Evolutionary conservation across 2,329 filamentous ascomycete species (phyloP), one percentile per base, ranked within the genome.

Genomic region (Fusarium pseudograminearum): DNA sequence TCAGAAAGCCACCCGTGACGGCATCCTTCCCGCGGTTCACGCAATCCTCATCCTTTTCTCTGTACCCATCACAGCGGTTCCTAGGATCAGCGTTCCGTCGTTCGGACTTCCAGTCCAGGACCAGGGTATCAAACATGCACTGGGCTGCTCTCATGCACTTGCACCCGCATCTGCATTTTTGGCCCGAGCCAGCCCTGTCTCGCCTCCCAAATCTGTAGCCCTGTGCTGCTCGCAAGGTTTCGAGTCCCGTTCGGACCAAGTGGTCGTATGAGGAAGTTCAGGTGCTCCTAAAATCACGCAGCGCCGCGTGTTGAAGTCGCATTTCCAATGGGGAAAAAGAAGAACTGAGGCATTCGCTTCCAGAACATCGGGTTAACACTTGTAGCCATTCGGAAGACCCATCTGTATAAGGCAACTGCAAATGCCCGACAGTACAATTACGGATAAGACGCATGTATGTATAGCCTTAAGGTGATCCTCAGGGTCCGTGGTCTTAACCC

Each of bases 181-280:
- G 63, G 61, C 33, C 54, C 36, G 41, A 57, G 57, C 57, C 33
- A 44, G 26, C 55, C 31, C 28, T 53, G 38, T 40, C 51, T 34
- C 22, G 18, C 31, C 34, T 30, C 33, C n/a, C 38, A 51, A 51
- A 51, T n/a, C 48, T 40, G 48, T 40, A 51, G 48, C 34, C 57
- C 41, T 46, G 42, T 48, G 45, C 46, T 45, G 28, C 20, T 36
- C 12, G 50, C 62, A 58, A 57, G 58, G 63, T 68, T 65, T 48
- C 58, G 46, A 54, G 38, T 45, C 41, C 44, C 46, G 45, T 56
- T 60, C 51, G 53, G 67, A 42, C 48, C 38, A 54, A 42, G 41
- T 45, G 41, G 52, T 71, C 57, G 57, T 70, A 74, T 69, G 66
- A 73, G 66, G 56, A 70, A 71, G 58, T 59, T 64, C 62, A 69